Evolutionary conservation across 164 flowering plant species (phyloP).

Genomic region (Sextonia rubra): DNA sequence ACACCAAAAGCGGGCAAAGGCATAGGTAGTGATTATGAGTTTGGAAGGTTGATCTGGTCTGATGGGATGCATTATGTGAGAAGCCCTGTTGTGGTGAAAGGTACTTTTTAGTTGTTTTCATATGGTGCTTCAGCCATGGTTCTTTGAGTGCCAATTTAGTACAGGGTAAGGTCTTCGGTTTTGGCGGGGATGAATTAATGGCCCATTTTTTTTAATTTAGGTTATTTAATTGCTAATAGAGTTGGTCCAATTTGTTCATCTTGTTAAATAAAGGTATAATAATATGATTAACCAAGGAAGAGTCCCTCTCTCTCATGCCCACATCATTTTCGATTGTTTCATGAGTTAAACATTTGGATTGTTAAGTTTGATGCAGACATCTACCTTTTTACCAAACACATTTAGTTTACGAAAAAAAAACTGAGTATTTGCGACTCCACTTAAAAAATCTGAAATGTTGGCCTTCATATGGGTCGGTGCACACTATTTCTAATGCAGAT

Average conservation of each 20-base stretch:
- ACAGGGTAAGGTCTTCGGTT: background rate
- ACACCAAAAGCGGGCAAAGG: conserved; percentile 6
- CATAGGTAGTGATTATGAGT: conserved; percentile 31
- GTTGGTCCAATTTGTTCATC: background rate
- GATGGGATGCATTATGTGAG: conserved; percentile 63
- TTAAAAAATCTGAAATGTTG: too few species aligned
- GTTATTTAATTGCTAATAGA: too few species aligned
- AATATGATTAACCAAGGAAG: too few species aligned
- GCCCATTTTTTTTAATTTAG: too few species aligned
- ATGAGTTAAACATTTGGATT: too few species aligned
- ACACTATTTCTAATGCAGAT: too few species aligned
- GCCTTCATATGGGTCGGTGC: too few species aligned
- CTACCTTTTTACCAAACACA: background rate
- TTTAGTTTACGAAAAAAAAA: background rate
- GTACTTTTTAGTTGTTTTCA: background rate
- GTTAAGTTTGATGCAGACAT: background rate
- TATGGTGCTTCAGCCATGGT: too few species aligned
- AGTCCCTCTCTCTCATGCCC: too few species aligned
- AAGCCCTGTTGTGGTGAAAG: conserved; percentile 54
- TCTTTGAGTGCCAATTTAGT: background rate
- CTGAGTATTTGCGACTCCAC: too few species aligned
- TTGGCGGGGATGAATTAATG: too few species aligned
- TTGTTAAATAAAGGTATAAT: background rate
- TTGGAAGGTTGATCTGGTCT: conserved; percentile 62
- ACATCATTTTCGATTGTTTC: too few species aligned